Evolutionary conservation across 495 filamentous ascomycete species (phyloP).

Genomic region (Tuber melanosporum): DNA sequence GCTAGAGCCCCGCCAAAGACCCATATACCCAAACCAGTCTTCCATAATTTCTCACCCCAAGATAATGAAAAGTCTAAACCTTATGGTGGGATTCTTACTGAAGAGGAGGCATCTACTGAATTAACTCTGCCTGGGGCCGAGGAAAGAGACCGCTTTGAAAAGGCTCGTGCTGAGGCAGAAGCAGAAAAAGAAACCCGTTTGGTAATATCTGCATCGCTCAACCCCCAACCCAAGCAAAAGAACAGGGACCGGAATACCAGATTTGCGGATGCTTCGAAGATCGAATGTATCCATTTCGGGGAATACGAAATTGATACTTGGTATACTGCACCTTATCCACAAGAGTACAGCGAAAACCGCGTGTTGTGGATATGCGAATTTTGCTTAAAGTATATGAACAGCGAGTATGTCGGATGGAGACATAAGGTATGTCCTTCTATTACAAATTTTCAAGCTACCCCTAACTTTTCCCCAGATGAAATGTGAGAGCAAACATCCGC

Average conservation of each 20-base stretch:
- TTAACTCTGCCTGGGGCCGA: constrained; percentile 72
- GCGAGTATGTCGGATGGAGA: constrained; percentile 92
- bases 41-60: constrained; percentile 41
- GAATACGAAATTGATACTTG: constrained; percentile 97
- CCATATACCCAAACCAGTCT: background rate
- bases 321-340: constrained; percentile 98
- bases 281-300: constrained; percentile 97
- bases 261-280: constrained; percentile 83
- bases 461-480: constrained; percentile 49
- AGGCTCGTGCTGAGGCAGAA: constrained; percentile 80
- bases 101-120: constrained; percentile 83
- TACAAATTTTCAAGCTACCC: background rate
- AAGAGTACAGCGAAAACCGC: constrained; percentile 92
- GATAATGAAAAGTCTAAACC: constrained; percentile 91
- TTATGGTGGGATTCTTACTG: constrained; percentile 86
- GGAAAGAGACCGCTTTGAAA: constrained; percentile 79
- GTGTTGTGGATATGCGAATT: constrained; percentile 98
- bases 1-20: background rate
- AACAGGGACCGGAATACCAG: constrained; percentile 51
- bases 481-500: constrained; percentile 91
- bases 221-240: constrained; percentile 24
- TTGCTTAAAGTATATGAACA: constrained; percentile 98
- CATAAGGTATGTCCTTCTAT: constrained; percentile 61
- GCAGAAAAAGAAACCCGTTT: constrained; percentile 67
- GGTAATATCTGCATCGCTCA: constrained; percentile 25